Evolutionary conservation across 495 filamentous ascomycete species (phyloP), one percentile per base, ranked within the genome.

Genomic region (Talaromyces stipitatus): DNA sequence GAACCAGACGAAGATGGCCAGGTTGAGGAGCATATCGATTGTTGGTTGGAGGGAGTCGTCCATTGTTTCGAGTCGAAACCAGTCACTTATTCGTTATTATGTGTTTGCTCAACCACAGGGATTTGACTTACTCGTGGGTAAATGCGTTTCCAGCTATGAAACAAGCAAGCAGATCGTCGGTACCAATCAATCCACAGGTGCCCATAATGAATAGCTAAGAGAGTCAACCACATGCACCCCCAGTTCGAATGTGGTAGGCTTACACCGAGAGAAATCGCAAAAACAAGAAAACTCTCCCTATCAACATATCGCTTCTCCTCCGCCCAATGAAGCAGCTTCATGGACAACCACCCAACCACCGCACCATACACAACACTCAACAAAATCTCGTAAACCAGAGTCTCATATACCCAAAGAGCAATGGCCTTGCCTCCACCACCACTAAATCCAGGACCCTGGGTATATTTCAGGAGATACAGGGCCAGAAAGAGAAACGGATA

Each of bases 81-180:
- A 95, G 71, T 96, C 92, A 74, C 73, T 77, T 36, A 18, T 28
- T 41, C 5, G 65, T 64, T n/a, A 43, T 18, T 28, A 57, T 58
- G 5, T 20, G 11, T 43, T 4, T 24, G n/a, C 27, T 4, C 7
- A 26, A 28, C 0, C 32, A 22, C 9, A 16, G 20, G 18, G n/a
- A 8, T 24, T 6, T 9, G 16, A 63, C 77, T 58, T 73, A 83
- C 80, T 88, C 91, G 80, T 88, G 89, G 4, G 89, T 95, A 61
- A 97, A 94, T 6, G 82, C 84, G 62, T 96, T 96, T 3, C 92
- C 92, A 16, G 92, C 91, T 58, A 96, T 85, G 62, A 97, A 97
- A 71, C 90, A 96, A 2, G 92, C 91, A 1, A 97, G 78, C 14
- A 96, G 85, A 59, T 96, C 92, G 68, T 96, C 92, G 45, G 85